These are phyloP conservation scores for Scleroderma citrinum DNA, from an alignment of 768 basidiomycete genomes.

Conservation along the genomic window DNA sequence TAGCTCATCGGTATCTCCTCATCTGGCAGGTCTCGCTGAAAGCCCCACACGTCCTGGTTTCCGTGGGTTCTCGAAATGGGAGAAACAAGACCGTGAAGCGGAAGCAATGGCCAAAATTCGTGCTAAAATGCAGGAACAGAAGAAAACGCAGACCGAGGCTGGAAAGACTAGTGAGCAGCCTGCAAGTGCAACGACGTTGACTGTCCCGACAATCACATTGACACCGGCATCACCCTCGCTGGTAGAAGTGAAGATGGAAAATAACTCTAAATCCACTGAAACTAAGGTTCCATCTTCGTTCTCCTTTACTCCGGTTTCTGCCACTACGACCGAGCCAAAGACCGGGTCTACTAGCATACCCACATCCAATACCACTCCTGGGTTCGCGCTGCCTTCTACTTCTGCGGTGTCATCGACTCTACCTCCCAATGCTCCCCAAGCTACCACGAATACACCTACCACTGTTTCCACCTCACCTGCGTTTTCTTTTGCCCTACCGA, in stretches of 20 bases:
- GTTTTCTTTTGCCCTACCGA: conserved; percentile 14
- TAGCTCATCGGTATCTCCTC: conserved; percentile 21
- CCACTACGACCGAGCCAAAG: conserved; percentile 4
- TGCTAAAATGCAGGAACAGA: conserved; percentile 41
- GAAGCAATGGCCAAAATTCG: conserved; percentile 71
- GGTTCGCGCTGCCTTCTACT: conserved; percentile 4
- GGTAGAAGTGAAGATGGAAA: conserved; percentile 2
- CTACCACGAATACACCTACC: conserved; percentile 10
- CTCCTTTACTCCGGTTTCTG: conserved; percentile 8
- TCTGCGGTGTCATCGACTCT: conserved; percentile 2
- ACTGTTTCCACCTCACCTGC: conserved; percentile 6
- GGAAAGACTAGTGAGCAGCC: conserved; percentile 31
- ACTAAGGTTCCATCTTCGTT: conserved; percentile 12
- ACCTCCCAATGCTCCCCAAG: conserved; percentile 4
- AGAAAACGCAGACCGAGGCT: conserved; percentile 33
- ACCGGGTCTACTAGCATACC: conserved; percentile 9
- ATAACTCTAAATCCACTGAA: conserved; percentile 5
- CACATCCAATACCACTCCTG: conserved; percentile 8
- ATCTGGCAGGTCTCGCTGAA: conserved; percentile 36
- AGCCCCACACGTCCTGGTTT: conserved; percentile 46
- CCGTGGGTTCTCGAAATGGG: conserved; percentile 70
- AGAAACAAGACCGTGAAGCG: conserved; percentile 81
- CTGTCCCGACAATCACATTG: conserved; percentile 24
- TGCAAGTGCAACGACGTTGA: conserved; percentile 13
- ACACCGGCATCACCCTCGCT: conserved; percentile 17